phyloP scores from a whole-genome alignment of 306 rosid species.

The Lathyrus tuberosus region DNA sequence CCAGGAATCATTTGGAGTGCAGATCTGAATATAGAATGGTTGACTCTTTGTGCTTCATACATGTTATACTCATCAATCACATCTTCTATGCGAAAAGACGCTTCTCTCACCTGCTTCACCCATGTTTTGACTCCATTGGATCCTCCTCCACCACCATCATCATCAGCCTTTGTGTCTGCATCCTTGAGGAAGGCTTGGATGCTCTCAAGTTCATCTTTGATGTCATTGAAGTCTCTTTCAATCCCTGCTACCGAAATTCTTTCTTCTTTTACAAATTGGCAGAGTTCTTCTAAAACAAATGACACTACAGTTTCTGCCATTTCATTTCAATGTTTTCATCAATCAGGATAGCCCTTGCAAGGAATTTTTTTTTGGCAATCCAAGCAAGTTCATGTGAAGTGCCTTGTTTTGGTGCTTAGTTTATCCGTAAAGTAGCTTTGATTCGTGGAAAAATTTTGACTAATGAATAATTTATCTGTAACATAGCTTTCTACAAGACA shows the following conservation, averaged over 20 bases:
- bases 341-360: not conserved
- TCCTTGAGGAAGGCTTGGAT: constrained; percentile 8
- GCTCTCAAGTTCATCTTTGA: constrained; percentile 19
- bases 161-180: constrained; percentile 19
- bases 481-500: not conserved
- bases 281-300: not conserved
- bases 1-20: not conserved
- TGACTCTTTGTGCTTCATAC: not conserved
- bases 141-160: not conserved
- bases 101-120: constrained; percentile 9
- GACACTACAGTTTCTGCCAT: constrained; percentile 17
- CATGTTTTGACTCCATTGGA: not conserved
- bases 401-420: not conserved
- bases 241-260: not conserved
- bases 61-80: not conserved
- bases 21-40: not conserved
- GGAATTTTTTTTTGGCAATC: not conserved
- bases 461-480: not conserved
- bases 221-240: not conserved
- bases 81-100: constrained; percentile 1
- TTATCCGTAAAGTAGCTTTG: no score
- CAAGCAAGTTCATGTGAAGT: not conserved
- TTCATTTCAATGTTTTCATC: not conserved
- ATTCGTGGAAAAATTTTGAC: not conserved
- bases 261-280: not conserved